Percentiles rank a stretch among this genome's conserved stretches.
These are phyloP conservation scores for Ogataea haglerorum DNA, from an alignment of 805 yeast species.

Conservation along the genomic window DNA sequence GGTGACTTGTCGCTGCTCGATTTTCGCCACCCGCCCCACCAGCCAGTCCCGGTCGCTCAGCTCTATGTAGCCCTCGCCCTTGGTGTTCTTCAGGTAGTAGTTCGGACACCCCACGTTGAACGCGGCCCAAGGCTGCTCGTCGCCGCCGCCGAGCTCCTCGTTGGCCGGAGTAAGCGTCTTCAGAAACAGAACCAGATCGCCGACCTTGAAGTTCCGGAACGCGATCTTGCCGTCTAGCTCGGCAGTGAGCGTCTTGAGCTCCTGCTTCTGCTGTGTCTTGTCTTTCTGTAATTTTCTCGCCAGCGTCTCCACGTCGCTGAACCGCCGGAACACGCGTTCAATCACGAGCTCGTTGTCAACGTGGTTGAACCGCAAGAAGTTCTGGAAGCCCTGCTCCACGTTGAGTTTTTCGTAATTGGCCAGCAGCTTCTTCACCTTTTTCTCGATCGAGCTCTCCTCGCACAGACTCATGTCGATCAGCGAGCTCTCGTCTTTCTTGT, in stretches of 20 bases:
- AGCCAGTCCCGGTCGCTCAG: constrained; percentile 69
- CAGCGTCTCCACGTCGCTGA: constrained; percentile 82
- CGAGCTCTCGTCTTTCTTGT: constrained; percentile 9
- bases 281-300: constrained; percentile 85
- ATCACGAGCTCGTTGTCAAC: constrained; percentile 28
- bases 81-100: constrained; percentile 56
- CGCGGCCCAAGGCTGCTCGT: constrained; percentile 81
- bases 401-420: constrained; percentile 17
- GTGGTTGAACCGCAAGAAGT: constrained; percentile 23
- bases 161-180: constrained; percentile 50
- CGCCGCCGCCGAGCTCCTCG: constrained; percentile 3
- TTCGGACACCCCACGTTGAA: constrained; percentile 88
- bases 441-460: constrained; percentile 23
- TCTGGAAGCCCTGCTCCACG: constrained; percentile 36
- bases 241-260: constrained; percentile 36
- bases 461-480: constrained; percentile 14
- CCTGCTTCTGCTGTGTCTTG: constrained; percentile 49
- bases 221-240: constrained; percentile 54
- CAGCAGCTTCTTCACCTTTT: constrained; percentile 18
- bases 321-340: constrained; percentile 59
- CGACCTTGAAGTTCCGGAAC: constrained; percentile 60
- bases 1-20: constrained; percentile 53
- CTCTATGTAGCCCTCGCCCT: constrained; percentile 17
- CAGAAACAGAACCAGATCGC: constrained; percentile 79
- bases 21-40: constrained; percentile 62